Evolutionary conservation across 345 rosid genomes (phyloP), one percentile per base, ranked within the genome.

Genomic region (Pseudoturritis turrita): DNA sequence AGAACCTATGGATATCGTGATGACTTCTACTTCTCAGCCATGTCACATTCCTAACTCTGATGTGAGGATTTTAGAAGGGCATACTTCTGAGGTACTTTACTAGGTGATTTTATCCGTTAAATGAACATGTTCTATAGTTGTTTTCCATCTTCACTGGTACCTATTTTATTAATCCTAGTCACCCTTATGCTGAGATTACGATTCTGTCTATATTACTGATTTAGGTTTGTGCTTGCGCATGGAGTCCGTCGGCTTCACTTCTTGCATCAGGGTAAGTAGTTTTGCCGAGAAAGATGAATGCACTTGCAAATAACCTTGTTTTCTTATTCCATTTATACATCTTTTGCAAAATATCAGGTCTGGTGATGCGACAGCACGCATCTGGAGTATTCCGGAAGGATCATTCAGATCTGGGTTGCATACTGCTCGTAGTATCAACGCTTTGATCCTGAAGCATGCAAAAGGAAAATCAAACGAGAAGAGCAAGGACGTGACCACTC

Each of bases 221-320:
- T 19, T 78, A 96, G 98, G 98, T 96, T 79, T 92, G 99, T 77
- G 96, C 97, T 23, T 90, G 99, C 68, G 98, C 99, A 52, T 96
- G 98, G 99, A 88, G 97, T 83, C 99, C 99, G 28, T 78, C 95
- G n/a, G 98, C 94, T 72, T 88, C 98, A 52, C 83, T 96, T 81
- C 97, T 96, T 85, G 99, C 99, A 28, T 96, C 99, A 52, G 99
- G 98, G 99, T 92, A 60, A 61, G 96, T 80, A 60, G 35, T 68
- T 80, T 57, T 50, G 60, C 66, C 47, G 45, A 7, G 57, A 39
- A 17, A 55, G 35, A 62, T 59, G 7, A 60, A 55, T 45, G 35
- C 53, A 10, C 54, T 75, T 18, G 62, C 53, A 43, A 17, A 31
- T n/a, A 39, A 7, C 5, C 9, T 49, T n/a, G 6, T 64, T 7